Percentiles rank a stretch among this genome's conserved stretches.
These are phyloP conservation scores for Cladophialophora psammophila DNA, from an alignment of 2,329 filamentous ascomycete species.

Conservation along the genomic window DNA sequence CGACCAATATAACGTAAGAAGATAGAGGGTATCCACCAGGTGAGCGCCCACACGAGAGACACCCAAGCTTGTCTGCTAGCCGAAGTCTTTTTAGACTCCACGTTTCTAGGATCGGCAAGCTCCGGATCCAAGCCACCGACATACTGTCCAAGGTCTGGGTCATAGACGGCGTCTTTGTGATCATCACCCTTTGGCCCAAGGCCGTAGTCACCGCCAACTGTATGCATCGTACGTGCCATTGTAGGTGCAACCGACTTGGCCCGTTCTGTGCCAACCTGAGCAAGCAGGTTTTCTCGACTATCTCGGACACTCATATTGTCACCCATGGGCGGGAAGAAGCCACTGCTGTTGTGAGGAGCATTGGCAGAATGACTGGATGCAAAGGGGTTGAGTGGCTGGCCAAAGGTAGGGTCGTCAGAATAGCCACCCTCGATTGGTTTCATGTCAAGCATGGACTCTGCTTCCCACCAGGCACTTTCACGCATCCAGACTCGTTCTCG, in stretches of 20 bases:
- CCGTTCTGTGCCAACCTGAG: constrained; percentile 63
- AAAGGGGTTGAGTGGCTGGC: constrained; percentile 53
- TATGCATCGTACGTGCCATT: constrained; percentile 64
- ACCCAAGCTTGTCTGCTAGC: constrained; percentile 78
- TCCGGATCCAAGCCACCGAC: constrained; percentile 77
- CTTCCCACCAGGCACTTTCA: constrained; percentile 96
- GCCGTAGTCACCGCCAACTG: constrained; percentile 80
- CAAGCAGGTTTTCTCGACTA: constrained; percentile 71
- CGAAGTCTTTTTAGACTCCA: constrained; percentile 73
- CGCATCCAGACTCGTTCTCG: constrained; percentile 95
- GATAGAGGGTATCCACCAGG: constrained; percentile 94
- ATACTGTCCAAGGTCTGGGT: constrained; percentile 69
- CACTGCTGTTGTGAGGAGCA: constrained; percentile 61
- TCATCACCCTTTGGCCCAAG: constrained; percentile 86
- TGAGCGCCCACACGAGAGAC: constrained; percentile 80
- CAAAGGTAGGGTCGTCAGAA: constrained; percentile 31
- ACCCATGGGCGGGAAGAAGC: constrained; percentile 72
- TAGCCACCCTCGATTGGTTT: constrained; percentile 66
- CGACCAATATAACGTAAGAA: constrained; percentile 80
- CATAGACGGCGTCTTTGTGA: constrained; percentile 77
- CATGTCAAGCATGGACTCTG: constrained; percentile 92
- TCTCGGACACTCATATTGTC: constrained; percentile 68
- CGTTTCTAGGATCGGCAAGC: constrained; percentile 75
- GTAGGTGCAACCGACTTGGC: constrained; percentile 64
- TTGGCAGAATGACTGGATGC: constrained; percentile 75